Conservation (phyloP, 169 alveolate species). For the Cryptosporidium meleagridis region DNA sequence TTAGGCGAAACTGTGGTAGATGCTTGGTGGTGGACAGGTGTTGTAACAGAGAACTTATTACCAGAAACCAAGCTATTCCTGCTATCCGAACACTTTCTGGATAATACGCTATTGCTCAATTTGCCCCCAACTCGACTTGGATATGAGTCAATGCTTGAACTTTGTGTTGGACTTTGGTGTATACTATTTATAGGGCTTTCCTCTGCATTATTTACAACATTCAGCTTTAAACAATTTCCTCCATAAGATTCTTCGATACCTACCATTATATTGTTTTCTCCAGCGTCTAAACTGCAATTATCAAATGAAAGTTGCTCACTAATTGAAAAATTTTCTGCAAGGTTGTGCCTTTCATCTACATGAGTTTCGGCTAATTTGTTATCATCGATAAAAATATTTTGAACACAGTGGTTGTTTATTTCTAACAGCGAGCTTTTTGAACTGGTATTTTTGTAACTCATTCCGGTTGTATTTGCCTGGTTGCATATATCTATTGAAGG, state of each 20-base stretch:
- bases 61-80: not conserved
- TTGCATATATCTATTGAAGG: not conserved
- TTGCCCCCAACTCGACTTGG: not conserved
- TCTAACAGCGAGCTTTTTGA: slow-evolving; percentile 22
- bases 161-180: slow-evolving; percentile 10
- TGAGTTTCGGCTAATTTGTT: not conserved
- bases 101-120: not conserved
- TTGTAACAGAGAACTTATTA: slow-evolving; percentile 38
- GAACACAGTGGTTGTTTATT: not conserved
- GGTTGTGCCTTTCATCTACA: slow-evolving; percentile 12
- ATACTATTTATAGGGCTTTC: slow-evolving; percentile 24
- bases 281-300: not conserved
- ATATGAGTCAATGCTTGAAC: slow-evolving; percentile 11
- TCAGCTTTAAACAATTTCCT: not conserved
- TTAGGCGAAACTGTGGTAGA: slow-evolving; percentile 73
- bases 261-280: not conserved
- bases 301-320: slow-evolving; percentile 17
- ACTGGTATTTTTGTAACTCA: not conserved
- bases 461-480: not conserved
- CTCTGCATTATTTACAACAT: slow-evolving; percentile 2
- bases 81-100: slow-evolving; percentile 29
- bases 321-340: slow-evolving; percentile 1
- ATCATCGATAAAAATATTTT: not conserved
- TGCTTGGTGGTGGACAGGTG: slow-evolving; percentile 69
- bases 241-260: not conserved